Base-by-base conservation (phyloP, 2,329 filamentous ascomycete species). In the Pestalotiopsis sp. region DNA sequence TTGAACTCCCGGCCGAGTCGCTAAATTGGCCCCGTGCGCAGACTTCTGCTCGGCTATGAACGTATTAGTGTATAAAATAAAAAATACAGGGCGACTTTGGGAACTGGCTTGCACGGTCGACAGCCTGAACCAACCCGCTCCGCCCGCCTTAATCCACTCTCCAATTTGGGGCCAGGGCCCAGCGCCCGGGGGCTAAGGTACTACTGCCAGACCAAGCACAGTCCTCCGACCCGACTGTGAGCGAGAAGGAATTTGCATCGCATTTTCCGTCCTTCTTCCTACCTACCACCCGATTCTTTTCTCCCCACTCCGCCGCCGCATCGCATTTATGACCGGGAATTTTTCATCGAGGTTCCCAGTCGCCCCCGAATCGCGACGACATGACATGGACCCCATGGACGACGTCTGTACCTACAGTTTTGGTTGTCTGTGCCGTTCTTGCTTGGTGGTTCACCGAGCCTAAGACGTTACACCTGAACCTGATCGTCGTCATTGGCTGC, bases 361-460 rank as follows among this genome's bases (percentile, higher is more conserved):
- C 49, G 71, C 73, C 72, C 73, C 73, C 73, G 74, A 75, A 75
- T 72, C 75, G 78, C 75, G 77, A 73, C 82, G 82, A 79, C 80
- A 84, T 84, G 82, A 83, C 81, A 85, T 85, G 83, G 83, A 81
- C 77, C 80, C 80, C 81, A 81, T 83, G 80, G 81, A 80, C 82
- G 76, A 77, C 79, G 74, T 78, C 78, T 77, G 79, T 83, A 76
- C 80, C 82, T 72, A 82, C 82, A 71, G 74, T 84, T 73, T 79
- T 84, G 69, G 79, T 85, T 75, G 73, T 80, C 74, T 81, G 78
- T 73, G 78, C 80, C 72, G 77, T 81, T 71, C 73, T 84, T 66
- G 79, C 80, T 72, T 82, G 82, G 81, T 83, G 80, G 79, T 81
- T 81, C 72, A 80, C 80, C 75, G 80, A 84, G 75, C 81, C 82